Conservation (phyloP, 352 stramenopile genomes). For the Globisporangium barbulae region DNA sequence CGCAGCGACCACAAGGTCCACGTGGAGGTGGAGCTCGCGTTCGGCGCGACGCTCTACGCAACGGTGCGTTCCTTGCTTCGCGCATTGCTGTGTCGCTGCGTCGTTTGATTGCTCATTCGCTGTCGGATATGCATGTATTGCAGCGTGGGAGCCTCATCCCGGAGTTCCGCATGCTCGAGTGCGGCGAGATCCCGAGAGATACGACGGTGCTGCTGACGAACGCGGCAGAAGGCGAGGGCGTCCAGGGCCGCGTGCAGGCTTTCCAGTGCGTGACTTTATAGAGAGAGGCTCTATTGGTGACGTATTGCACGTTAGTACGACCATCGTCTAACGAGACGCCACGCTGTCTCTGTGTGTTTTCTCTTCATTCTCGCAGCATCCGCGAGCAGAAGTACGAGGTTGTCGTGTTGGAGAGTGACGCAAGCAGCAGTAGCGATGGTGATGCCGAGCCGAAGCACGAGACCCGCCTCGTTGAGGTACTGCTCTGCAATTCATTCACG, state of each 20-base stretch:
- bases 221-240: background rate
- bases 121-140: too few species aligned
- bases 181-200: conserved; percentile 56
- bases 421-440: background rate
- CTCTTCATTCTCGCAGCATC: conserved; percentile 13
- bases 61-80: conserved; percentile 22
- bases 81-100: background rate
- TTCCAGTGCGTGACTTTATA: conserved; percentile 27
- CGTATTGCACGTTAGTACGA: background rate
- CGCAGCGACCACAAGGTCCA: conserved; percentile 45
- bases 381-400: conserved; percentile 22
- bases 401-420: background rate
- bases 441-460: background rate
- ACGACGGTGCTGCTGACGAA: conserved; percentile 36
- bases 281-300: background rate
- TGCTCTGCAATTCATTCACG: background rate
- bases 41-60: conserved; percentile 55
- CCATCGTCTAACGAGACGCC: background rate
- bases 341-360: background rate
- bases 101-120: background rate
- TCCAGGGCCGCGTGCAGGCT: conserved; percentile 24
- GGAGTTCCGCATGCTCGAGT: conserved; percentile 66
- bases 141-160: conserved; percentile 56
- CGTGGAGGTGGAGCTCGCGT: conserved; percentile 47
- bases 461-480: conserved; percentile 7